These are phyloP conservation scores for Raphanus sativus DNA, from an alignment of 345 rosid genomes.

Conservation along the genomic window DNA sequence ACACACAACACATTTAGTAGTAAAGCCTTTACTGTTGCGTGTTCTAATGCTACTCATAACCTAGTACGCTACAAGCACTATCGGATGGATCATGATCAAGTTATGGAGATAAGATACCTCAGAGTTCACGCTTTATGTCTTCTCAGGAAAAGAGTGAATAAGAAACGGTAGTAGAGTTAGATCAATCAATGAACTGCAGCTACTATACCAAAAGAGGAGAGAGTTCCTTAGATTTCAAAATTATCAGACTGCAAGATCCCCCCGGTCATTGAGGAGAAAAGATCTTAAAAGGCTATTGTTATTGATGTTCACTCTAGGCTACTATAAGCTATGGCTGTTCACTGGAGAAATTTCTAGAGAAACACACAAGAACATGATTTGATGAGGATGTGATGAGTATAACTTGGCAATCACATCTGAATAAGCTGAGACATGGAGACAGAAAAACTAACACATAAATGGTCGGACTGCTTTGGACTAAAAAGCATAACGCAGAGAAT, in stretches of 20 bases:
- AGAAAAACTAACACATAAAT: slow-evolving; percentile 12
- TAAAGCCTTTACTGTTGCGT: background rate
- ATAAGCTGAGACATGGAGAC: slow-evolving; percentile 15
- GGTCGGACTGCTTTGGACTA: slow-evolving; percentile 22
- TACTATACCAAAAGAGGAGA: background rate
- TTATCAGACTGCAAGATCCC: background rate
- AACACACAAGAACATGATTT: slow-evolving; percentile 7
- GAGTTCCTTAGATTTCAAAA: background rate
- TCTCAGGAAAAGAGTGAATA: background rate
- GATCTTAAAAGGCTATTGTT: background rate
- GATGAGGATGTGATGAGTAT: background rate
- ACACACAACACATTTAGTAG: background rate
- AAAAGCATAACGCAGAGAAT: slow-evolving; percentile 20
- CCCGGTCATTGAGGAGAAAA: background rate
- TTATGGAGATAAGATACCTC: background rate
- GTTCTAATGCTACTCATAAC: background rate
- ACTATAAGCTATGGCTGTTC: background rate
- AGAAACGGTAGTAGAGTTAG: background rate
- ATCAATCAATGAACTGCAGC: slow-evolving; percentile 1
- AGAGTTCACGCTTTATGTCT: background rate
- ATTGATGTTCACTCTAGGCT: slow-evolving; percentile 7
- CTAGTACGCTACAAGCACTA: slow-evolving; percentile 3
- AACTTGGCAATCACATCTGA: background rate
- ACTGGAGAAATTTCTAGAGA: slow-evolving; percentile 3
- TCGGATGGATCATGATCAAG: slow-evolving; percentile 14